Evolutionary conservation across 768 basidiomycete genomes (phyloP), one percentile per base, ranked within the genome.

Genomic region (Mycena metata): DNA sequence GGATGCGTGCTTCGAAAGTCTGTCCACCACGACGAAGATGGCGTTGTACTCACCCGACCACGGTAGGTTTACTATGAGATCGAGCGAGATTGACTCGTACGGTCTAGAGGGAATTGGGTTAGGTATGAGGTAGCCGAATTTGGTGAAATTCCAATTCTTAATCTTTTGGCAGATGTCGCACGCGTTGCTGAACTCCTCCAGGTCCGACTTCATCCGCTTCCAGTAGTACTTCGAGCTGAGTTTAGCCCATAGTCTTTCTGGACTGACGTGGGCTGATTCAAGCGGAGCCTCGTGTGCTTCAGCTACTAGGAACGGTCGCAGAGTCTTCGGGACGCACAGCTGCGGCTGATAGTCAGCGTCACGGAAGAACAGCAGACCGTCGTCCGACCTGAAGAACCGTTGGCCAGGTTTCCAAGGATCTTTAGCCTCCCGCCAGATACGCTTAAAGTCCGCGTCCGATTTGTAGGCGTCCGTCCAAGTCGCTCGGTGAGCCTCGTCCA

Each of bases 1-100:
- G 3, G 42, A 49, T 24, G 59, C 66, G 45, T 72, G 69, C 35
- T 64, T 71, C 9, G 56, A 11, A 0, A 58, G n/a, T 1, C 46
- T 10, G 17, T 19, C 7, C 3, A 57, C 56, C 5, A 57, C 16
- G 2, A 57, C 56, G 1, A 52, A 47, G 0, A 76, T 58, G 0
- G 64, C 39, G 41, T 60, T 65, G 35, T 13, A 68, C 13, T 55
- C 58, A 13, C 76, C 64, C 0, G 74, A 77, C 0, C 19, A 4
- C 1, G 76, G 76, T 4, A 77, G 65, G 7, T 77, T 59, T 8
- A 69, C 74, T 7, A 81, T 72, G 39, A 76, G 72, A 45, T 78
- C 77, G 66, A 39, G 5, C 1, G 67, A 66, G 13, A 78, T 74
- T 5, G 67, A 54, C 46, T 63, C 45, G 68, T 73, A 78, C 3